Base-by-base conservation (phyloP, 1,139 yeast genomes). In the Candida pseudocylindracea region DNA sequence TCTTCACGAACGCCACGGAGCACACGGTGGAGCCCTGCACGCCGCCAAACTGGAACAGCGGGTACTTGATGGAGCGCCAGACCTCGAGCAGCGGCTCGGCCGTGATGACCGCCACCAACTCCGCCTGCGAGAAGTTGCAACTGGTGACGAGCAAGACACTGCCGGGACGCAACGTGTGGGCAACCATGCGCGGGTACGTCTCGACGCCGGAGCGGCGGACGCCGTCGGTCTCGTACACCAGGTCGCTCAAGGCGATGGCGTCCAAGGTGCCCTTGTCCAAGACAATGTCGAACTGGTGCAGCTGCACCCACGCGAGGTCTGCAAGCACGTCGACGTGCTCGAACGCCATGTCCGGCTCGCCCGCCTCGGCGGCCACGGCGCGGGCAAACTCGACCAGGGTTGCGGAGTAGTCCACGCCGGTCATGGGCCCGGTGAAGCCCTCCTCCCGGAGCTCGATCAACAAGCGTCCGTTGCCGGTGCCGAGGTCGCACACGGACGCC, bases 381-480 rank as follows among this genome's bases (percentile, higher is more conserved):
- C 44, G 46, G 2, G 96, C 88, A 51, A 88, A 78, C 33, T 60
- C 57, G 0, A 85, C 71, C 4, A 95, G 79, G 13, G 70, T 67
- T 26, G 68, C 70, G 10, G 93, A 75, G 48, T 88, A 88, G 50
- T 88, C 99, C 10, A 88, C 60, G 0, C 98, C 99, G 8, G 43
- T 48, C 35, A 43, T 69, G 27, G 29, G 30, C 4, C 10, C 26
- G 10, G 3, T 9, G 32, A 37, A 33, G 36, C 56, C 38, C 20
- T 75, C 83, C 31, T 78, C 71, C 37, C 50, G 46, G 32, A 88
- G 46, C 35, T 72, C 66, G 43, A 85, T 79, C 31, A 88, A 49
- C 31, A 88, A 55, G 48, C 83, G 94, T 0, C 98, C 98, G 49
- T 88, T 88, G 1, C 98, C 99, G 0, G 96, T 83, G 1, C 99